These are phyloP conservation scores for Oemleria cerasiformis DNA, from an alignment of 306 rosid species.

Conservation along the genomic window DNA sequence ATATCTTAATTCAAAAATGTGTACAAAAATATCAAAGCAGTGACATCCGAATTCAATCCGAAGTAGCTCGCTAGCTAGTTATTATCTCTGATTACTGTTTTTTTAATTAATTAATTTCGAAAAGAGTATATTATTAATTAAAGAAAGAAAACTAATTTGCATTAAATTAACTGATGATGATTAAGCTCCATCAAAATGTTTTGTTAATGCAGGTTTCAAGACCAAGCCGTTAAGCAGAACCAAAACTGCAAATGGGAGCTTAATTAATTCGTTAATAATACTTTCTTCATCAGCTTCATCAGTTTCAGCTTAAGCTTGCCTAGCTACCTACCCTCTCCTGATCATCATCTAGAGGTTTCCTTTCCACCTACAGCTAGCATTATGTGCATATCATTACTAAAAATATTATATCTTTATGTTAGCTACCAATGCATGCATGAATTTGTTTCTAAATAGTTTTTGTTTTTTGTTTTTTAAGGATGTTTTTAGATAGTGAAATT, in stretches of 20 bases:
- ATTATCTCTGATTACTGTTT: too few relatives aligned
- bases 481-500: neutral
- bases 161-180: neutral
- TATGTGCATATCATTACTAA: too few relatives aligned
- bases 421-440: conserved; percentile 13
- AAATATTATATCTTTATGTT: conserved; percentile 20
- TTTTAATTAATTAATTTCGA: too few relatives aligned
- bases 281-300: conserved; percentile 15
- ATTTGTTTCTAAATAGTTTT: neutral
- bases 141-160: neutral
- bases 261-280: conserved; percentile 6
- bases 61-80: too few relatives aligned
- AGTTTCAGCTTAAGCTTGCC: conserved; percentile 12
- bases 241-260: conserved; percentile 25
- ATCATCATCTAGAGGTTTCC: too few relatives aligned
- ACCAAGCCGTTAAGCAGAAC: conserved; percentile 26
- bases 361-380: neutral
- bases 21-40: too few relatives aligned
- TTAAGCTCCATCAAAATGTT: neutral
- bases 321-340: neutral
- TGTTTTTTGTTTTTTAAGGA: too few relatives aligned
- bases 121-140: too few relatives aligned
- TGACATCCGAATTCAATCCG: too few relatives aligned
- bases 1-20: too few relatives aligned
- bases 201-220: conserved; percentile 48